Evolutionary conservation across 2,329 filamentous ascomycete species (phyloP).

Genomic region (Microthyrium microscopicum): DNA sequence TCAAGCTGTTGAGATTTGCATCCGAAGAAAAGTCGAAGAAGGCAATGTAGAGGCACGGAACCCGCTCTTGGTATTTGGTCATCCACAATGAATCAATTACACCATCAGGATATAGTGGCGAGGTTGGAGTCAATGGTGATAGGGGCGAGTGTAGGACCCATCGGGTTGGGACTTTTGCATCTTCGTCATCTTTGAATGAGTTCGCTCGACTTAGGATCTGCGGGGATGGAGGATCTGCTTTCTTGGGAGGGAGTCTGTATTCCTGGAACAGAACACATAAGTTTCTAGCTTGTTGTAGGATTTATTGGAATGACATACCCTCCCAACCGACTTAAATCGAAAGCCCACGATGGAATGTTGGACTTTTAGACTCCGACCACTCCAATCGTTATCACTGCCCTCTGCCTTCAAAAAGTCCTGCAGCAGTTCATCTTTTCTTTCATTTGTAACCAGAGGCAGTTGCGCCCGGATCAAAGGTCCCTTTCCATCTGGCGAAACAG

Average conservation of each 20-base stretch:
- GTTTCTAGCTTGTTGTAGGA: slow-evolving; percentile 1
- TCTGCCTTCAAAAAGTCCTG: slow-evolving; percentile 50
- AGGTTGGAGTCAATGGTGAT: slow-evolving; percentile 73
- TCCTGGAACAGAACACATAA: slow-evolving; percentile 20
- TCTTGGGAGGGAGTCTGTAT: slow-evolving; percentile 43
- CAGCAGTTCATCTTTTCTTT: slow-evolving; percentile 48
- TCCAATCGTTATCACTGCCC: slow-evolving; percentile 50
- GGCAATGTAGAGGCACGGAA: slow-evolving; percentile 65
- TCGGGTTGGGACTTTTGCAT: slow-evolving; percentile 34
- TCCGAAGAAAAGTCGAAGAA: slow-evolving; percentile 68
- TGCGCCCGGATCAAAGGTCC: slow-evolving; percentile 53
- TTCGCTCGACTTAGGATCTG: slow-evolving; percentile 28
- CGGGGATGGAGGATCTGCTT: slow-evolving; percentile 42
- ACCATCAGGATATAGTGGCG: slow-evolving; percentile 76
- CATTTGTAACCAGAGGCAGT: slow-evolving; percentile 46
- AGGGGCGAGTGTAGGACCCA: slow-evolving; percentile 71
- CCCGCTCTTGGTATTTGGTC: slow-evolving; percentile 68
- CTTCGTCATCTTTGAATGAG: no score
- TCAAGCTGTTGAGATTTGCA: slow-evolving; percentile 53
- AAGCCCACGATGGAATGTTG: slow-evolving; percentile 37
- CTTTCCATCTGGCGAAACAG: slow-evolving; percentile 22
- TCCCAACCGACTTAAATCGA: slow-evolving; percentile 56
- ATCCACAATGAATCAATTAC: slow-evolving; percentile 71
- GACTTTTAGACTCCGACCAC: slow-evolving; percentile 33
- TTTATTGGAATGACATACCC: slow-evolving; percentile 48